A percentile compares a stretch with the other conserved stretches of the same genome.
Conservation (phyloP, 2,329 filamentous ascomycete genomes). For the Claviceps capensis region DNA sequence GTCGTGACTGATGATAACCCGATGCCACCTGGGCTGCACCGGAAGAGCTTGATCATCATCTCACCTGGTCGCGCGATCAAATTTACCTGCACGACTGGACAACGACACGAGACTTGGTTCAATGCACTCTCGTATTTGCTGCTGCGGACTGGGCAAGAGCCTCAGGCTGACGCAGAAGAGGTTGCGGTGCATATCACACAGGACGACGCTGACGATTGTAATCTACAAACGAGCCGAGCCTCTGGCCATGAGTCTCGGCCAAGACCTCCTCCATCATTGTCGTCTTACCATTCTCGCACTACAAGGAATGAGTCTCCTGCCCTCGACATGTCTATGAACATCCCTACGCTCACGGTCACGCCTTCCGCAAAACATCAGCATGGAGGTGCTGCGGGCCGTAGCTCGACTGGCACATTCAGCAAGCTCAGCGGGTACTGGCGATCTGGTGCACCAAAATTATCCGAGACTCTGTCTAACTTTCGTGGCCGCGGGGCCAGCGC, state of each 20-base stretch:
- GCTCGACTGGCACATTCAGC: constrained; percentile 35
- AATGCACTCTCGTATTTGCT: constrained; percentile 91
- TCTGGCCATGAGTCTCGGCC: constrained; percentile 26
- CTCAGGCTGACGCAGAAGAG: constrained; percentile 47
- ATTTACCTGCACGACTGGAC: constrained; percentile 86
- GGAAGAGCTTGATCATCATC: constrained; percentile 82
- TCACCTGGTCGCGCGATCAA: constrained; percentile 82
- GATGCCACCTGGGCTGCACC: constrained; percentile 84
- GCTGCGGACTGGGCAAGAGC: constrained; percentile 56
- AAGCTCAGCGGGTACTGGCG: constrained; percentile 49
- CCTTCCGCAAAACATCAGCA: constrained; percentile 30
- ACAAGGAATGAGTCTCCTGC: constrained; percentile 52
- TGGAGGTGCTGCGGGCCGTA: constrained; percentile 13
- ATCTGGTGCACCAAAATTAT: constrained; percentile 27
- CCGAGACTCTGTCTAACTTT: constrained; percentile 39
- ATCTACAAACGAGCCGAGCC: constrained; percentile 42
- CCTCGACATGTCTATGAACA: constrained; percentile 32
- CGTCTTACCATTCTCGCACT: constrained; percentile 66
- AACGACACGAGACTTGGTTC: constrained; percentile 97
- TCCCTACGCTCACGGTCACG: constrained; percentile 45
- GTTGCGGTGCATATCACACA: constrained; percentile 42
- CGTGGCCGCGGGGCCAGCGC: constrained; percentile 36
- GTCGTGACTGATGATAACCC: constrained; percentile 92
- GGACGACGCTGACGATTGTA: constrained; percentile 67
- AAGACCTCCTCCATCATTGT: constrained; percentile 51